Percentiles rank a stretch among this genome's conserved stretches.
Evolutionary conservation across 2,329 filamentous ascomycete genomes (phyloP).

Genomic region (Hawksworthiomyces lignivorus): DNA sequence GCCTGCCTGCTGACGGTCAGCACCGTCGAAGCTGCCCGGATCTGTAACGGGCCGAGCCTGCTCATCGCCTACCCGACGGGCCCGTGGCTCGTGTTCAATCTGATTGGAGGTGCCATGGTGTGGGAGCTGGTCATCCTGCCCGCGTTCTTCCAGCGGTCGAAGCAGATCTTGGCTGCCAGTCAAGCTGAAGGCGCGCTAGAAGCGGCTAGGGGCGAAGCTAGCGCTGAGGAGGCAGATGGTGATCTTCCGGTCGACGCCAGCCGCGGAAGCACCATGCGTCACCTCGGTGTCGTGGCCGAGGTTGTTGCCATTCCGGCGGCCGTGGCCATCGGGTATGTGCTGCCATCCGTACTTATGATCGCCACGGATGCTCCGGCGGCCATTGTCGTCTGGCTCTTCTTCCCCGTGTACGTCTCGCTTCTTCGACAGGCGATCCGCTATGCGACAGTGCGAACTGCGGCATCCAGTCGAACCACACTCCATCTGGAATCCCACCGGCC

Average conservation of each 20-base stretch:
- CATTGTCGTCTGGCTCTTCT: conserved; percentile 43
- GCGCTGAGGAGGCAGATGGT: neutral
- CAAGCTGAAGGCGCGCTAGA: conserved; percentile 3
- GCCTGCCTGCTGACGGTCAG: conserved; percentile 40
- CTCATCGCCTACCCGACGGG: conserved; percentile 28
- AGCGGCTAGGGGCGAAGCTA: conserved; percentile 9
- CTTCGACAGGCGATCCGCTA: conserved; percentile 30
- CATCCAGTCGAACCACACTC: too few species aligned
- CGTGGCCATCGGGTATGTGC: conserved; percentile 38
- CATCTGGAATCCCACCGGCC: conserved; percentile 36
- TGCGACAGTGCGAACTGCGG: neutral
- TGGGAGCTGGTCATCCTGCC: conserved; percentile 46
- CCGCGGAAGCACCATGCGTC: conserved; percentile 23
- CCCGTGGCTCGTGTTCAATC: conserved; percentile 39
- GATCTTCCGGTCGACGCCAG: conserved; percentile 4
- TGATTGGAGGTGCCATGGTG: conserved; percentile 41
- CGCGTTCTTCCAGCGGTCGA: conserved; percentile 37
- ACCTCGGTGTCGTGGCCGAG: conserved; percentile 38
- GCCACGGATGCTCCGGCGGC: conserved; percentile 27
- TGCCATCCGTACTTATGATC: conserved; percentile 41
- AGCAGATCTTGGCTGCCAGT: conserved; percentile 25
- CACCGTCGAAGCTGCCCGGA: conserved; percentile 41
- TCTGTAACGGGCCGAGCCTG: conserved; percentile 26
- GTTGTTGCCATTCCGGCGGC: conserved; percentile 48
- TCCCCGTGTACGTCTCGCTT: conserved; percentile 40